A percentile compares a stretch with the other conserved stretches of the same genome.
Evolutionary conservation across 306 rosid species (phyloP).

Genomic region (Vachellia pachyceras): DNA sequence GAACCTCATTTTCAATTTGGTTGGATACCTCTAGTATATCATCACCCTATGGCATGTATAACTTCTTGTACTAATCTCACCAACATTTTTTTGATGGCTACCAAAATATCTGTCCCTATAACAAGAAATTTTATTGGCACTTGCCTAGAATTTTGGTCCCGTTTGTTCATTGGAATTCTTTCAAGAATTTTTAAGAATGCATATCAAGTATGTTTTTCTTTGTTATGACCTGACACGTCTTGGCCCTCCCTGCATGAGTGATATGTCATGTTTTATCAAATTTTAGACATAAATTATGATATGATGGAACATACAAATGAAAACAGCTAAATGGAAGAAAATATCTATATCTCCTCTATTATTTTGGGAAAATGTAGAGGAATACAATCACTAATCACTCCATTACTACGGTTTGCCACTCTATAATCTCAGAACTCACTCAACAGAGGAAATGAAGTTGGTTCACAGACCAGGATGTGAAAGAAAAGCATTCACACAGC

Average conservation of each 20-base stretch:
- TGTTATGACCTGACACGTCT: constrained; percentile 9
- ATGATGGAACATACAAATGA: neutral
- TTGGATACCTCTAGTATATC: constrained; percentile 68
- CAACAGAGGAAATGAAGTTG: neutral
- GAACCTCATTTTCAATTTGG: constrained; percentile 87
- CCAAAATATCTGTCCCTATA: constrained; percentile 74
- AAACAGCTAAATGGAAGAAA: neutral
- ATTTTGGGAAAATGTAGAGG: neutral
- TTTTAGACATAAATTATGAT: neutral
- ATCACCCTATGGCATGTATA: constrained; percentile 99
- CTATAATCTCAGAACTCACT: neutral
- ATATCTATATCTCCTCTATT: neutral
- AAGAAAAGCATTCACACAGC: neutral
- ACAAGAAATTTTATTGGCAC: constrained; percentile 42
- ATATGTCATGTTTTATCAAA: neutral
- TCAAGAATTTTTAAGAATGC: constrained; percentile 17
- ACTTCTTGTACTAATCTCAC: constrained; percentile 83
- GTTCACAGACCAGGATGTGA: neutral
- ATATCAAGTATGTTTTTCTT: constrained; percentile 5
- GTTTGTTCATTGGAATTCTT: constrained; percentile 28
- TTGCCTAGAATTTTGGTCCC: constrained; percentile 36
- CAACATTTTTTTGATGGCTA: constrained; percentile 87
- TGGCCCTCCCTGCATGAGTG: constrained; percentile 3
- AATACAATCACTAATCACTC: neutral
- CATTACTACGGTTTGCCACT: neutral